Evolutionary conservation across 2,329 filamentous ascomycete genomes (phyloP), one percentile per base, ranked within the genome.

Genomic region (Xylariales sp.): DNA sequence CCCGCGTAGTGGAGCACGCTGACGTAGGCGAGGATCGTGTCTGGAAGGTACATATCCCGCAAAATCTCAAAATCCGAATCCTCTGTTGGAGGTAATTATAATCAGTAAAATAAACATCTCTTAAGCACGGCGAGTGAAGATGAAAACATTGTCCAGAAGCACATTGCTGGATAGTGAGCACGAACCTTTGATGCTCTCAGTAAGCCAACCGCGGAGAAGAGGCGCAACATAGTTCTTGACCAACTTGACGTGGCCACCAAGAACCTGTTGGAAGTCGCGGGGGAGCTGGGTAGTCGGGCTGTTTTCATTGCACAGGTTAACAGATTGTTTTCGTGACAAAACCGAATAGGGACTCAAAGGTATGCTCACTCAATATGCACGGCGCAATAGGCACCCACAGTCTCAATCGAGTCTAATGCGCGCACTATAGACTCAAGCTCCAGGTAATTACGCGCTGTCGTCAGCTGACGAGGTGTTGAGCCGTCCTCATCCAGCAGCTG

Each of bases 11-110:
- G 85, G 34, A 97, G 68, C 2, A 85, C 82, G 51, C 78, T 83
- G 55, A 93, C 79, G 58, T 93, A 96, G 3, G 85, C 87, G 34
- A 98, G 73, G 29, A 95, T 70, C 14, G 87, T 76, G 57, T 96
- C 89, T 2, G 93, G 90, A 4, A 98, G 72, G 60, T 95, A 97
- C 0, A 78, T 76, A 38, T 80, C 75, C 47, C 89, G 81, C 36
- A 97, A 77, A 17, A 71, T 64, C 33, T 64, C 63, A 33, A 88
- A 74, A 38, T 86, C 78, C 13, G 68, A 57, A 42, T 78, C 74
- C 52, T 83, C 84, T 37, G 38, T 40, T 23, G 16, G n/a, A 8
- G 23, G 23, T 8, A 25, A n/a, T 25, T 11, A 18, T 6, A 19
- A 36, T 49, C 45, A 43, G 44, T 28, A 33, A 20, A 30, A n/a